These are phyloP conservation scores for Nematodospora anomalae DNA, from an alignment of 1,139 yeast species.

Conservation along the genomic window DNA sequence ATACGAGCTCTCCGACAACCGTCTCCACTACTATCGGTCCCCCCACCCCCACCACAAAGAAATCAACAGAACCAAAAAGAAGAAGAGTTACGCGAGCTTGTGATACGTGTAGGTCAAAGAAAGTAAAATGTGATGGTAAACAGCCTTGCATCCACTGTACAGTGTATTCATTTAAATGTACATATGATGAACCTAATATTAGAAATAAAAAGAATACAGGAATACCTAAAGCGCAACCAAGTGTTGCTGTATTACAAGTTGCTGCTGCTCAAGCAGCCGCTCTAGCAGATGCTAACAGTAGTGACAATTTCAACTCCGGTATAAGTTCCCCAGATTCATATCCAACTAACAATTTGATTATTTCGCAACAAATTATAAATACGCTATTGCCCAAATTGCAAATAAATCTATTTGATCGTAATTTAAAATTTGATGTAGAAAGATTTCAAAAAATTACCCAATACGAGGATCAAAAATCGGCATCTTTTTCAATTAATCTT, in stretches of 20 bases:
- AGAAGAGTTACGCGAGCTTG: constrained; percentile 84
- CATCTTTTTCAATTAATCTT: constrained; percentile 16
- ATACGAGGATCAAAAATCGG: constrained; percentile 24
- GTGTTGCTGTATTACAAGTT: constrained; percentile 14
- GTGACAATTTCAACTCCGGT: constrained; percentile 11
- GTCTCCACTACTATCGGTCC: neutral
- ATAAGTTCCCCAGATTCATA: constrained; percentile 5
- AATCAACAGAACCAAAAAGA: constrained; percentile 47
- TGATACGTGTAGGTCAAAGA: constrained; percentile 73
- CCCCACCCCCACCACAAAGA: neutral
- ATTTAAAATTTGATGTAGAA: constrained; percentile 33
- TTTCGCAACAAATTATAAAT: constrained; percentile 35
- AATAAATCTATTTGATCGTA: constrained; percentile 36
- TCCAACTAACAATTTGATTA: constrained; percentile 19
- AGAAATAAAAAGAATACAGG: constrained; percentile 47
- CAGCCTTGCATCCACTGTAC: constrained; percentile 89
- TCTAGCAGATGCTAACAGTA: constrained; percentile 9
- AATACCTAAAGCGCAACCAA: constrained; percentile 28
- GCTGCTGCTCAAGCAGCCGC: constrained; percentile 17
- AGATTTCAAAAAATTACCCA: constrained; percentile 28
- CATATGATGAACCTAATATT: constrained; percentile 72
- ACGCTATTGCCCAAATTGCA: constrained; percentile 52
- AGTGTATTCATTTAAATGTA: constrained; percentile 75
- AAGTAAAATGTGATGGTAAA: constrained; percentile 86
- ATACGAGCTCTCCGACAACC: neutral